Conservation (phyloP, 164 flowering plant species). For the Berberis vulgaris region DNA sequence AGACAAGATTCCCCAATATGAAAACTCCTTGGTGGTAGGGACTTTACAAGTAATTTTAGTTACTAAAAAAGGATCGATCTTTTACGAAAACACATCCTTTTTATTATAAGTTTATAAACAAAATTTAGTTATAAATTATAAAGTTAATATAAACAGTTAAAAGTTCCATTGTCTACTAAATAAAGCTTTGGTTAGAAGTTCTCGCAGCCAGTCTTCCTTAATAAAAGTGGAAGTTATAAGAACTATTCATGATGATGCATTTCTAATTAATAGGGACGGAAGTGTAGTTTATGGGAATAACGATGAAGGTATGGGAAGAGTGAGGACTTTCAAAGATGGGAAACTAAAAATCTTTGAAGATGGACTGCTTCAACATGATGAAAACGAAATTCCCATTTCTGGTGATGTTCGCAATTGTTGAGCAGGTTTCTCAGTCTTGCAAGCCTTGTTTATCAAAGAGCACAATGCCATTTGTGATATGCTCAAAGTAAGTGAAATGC, state of each 20-base stretch:
- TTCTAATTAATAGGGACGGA: constrained; percentile 33
- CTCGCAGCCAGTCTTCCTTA: neutral
- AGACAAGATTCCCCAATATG: constrained; percentile 15
- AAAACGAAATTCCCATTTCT: constrained; percentile 32
- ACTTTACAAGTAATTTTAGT: neutral
- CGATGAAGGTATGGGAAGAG: constrained; percentile 23
- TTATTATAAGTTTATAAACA: neutral
- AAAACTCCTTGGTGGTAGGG: constrained; percentile 35
- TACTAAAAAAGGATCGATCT: neutral
- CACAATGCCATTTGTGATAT: constrained; percentile 43
- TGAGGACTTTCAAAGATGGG: constrained; percentile 47
- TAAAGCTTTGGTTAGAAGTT: neutral
- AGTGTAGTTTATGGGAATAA: constrained; percentile 49
- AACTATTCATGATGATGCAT: too few species aligned
- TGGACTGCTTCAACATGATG: constrained; percentile 40
- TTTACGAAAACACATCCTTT: neutral
- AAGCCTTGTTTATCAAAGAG: constrained; percentile 46
- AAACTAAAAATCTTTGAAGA: constrained; percentile 34
- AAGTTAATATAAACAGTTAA: neutral
- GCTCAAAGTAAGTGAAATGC: constrained; percentile 26
- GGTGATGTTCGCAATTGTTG: constrained; percentile 53
- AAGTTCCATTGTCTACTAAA: neutral
- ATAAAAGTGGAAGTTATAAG: too few species aligned
- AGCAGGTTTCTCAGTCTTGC: constrained; percentile 46
- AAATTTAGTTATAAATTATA: too few species aligned